phyloP scores from a whole-genome alignment of 305 asterid genomes.

The Plantago coronopus region DNA sequence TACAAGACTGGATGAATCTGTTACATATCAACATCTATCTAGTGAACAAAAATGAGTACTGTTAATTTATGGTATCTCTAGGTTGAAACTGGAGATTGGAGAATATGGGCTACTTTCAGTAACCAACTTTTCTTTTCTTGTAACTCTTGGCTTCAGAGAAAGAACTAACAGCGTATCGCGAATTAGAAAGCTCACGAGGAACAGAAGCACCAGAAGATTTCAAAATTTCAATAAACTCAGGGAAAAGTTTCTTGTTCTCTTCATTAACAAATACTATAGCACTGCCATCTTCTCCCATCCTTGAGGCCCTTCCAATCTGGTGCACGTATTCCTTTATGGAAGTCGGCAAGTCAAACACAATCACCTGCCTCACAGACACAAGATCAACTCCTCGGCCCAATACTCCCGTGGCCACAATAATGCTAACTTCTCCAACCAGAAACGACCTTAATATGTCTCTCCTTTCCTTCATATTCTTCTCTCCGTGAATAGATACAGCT shows the following conservation, averaged over 20 bases:
- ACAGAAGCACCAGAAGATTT: conserved; percentile 69
- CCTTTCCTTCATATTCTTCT: conserved; percentile 89
- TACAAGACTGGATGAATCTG: background rate
- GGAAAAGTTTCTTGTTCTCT: conserved; percentile 69
- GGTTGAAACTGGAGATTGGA: background rate
- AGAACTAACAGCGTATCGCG: conserved; percentile 33
- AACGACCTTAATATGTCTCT: conserved; percentile 67
- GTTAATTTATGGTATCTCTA: background rate
- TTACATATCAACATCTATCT: background rate
- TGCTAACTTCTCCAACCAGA: conserved; percentile 67
- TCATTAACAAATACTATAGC: conserved; percentile 74
- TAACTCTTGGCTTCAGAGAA: conserved; percentile 36
- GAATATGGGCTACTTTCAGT: conserved; percentile 23
- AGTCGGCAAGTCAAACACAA: conserved; percentile 89
- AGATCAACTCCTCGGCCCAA: conserved; percentile 86
- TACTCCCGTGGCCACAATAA: conserved; percentile 83
- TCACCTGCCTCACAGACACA: conserved; percentile 68
- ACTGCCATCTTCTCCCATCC: conserved; percentile 79
- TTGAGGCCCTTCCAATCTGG: conserved; percentile 90
- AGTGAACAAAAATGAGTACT: background rate
- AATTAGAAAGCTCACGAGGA: conserved; percentile 73
- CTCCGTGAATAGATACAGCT: conserved; percentile 81
- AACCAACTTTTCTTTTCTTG: conserved; percentile 60
- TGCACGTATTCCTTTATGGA: conserved; percentile 86
- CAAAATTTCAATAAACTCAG: conserved; percentile 56